Base-by-base conservation (phyloP, 2,329 filamentous ascomycete species). In the Talaromyces funiculosus region DNA sequence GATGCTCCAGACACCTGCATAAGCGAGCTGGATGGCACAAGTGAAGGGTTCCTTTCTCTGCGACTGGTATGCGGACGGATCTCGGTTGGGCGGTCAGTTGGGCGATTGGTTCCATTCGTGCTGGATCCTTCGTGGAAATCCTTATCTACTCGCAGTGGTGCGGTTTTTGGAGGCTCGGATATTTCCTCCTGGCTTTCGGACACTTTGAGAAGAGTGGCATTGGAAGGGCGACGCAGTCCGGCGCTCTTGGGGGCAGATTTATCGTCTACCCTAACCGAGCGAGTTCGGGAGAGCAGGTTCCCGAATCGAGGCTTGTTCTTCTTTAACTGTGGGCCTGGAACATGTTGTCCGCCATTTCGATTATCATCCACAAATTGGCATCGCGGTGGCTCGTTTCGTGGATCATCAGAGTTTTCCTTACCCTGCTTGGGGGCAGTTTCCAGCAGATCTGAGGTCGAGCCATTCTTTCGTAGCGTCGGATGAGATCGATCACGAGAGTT, bases 101-200 rank as follows among this genome's bases (percentile, higher is more conserved):
- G 92, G 66, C 88, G 86, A 66, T 89, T 90, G 63, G 90, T 83
- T 59, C 81, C 74, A 24, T 81, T 80, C 31, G 88, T 84, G 63
- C 73, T 75, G 79, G 90, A 87, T 77, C 88, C 87, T 47, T 88
- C 84, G 66, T 84, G 83, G 67, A 87, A 86, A 3, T 86, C 82
- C 66, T 86, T 84, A 60, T 92, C 90, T 67, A 85, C 83, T 38
- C 85, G 82, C 35, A 86, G 73, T 1, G 88, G 85, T 9, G 89
- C 84, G 1, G 87, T 86, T 70, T 82, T 87, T 57, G 86, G 77
- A 16, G 80, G 77, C 57, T 75, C 73, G 45, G 76, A 72, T 10
- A 77, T 42, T 33, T 63, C 57, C 37, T 60, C 59, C 18, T 26
- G 57, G 18, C 37, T 61, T 24, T 64, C 63, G 20, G 60, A 57